Base-by-base conservation (phyloP, 108 stramenopile genomes). In the Cylindrotheca closterium region DNA sequence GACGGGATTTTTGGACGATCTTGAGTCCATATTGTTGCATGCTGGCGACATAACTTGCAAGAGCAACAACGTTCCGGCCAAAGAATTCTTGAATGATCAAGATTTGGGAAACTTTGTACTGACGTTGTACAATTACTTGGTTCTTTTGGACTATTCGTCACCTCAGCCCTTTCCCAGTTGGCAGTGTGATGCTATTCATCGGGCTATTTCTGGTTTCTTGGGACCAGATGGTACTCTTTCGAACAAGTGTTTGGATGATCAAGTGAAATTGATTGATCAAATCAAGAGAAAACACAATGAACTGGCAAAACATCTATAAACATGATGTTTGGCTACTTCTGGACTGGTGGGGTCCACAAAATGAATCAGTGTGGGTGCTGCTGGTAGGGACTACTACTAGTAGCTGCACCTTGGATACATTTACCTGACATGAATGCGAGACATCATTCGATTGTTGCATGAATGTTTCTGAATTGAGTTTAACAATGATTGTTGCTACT, bases 71-170 rank as follows among this genome's bases (percentile, higher is more conserved):
- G 12, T 5, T 28, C 33, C 60, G 47, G 62, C 63, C 27, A 28
- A 58, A 2, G 30, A 55, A 19, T 52, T 64, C 42, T 67, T 89
- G 47, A 51, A 42, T 22, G 65, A 82, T 27, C 68, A 73, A 28
- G 83, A 86, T 56, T 50, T 88, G 74, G 91, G 87, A n/a, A 68
- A 85, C 55, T 77, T 83, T n/a, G 63, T 84, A 17, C 37, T 92
- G 60, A 74, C 60, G 23, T 58, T 89, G 71, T 86, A 92, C 57
- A 51, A 73, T 18, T 92, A 92, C 32, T 53, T 88, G 51, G 78
- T 88, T 33, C 49, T 92, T 32, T 54, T 92, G 24, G 91, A 92
- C 67, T 92, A 84, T 52, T 84, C 76, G 56, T 83, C 83, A 18
- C 85, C 87, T 15, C 45, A 56, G 37, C 84, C 83, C 15, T 83